These are phyloP conservation scores for Primulina huaijiensis DNA, from an alignment of 257 asterid genomes.

Conservation along the genomic window DNA sequence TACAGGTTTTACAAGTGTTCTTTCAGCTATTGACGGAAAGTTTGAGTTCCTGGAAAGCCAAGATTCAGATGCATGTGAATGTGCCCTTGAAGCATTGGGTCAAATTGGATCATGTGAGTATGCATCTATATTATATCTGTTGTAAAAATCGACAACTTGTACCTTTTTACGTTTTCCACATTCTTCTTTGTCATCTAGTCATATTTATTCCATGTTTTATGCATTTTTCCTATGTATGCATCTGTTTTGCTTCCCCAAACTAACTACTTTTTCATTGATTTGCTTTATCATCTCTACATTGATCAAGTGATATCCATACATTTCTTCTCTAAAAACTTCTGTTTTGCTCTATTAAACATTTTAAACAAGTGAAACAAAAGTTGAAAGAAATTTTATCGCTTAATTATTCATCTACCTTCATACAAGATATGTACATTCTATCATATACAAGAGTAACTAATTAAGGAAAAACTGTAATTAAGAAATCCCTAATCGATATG, in stretches of 20 bases:
- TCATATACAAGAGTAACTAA: no score
- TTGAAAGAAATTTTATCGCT: no score
- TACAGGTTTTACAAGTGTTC: constrained; percentile 56
- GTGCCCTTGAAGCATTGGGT: constrained; percentile 93
- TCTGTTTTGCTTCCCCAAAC: constrained; percentile 8
- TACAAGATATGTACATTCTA: no score
- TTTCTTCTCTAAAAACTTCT: constrained; percentile 23
- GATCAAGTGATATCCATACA: constrained; percentile 10
- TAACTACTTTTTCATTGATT: neutral
- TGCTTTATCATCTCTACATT: neutral
- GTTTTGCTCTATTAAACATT: constrained; percentile 12
- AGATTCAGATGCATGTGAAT: constrained; percentile 85
- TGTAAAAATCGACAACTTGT: constrained; percentile 14
- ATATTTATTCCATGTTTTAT: neutral
- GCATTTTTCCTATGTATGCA: neutral
- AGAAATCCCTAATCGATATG: no score
- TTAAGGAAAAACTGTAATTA: no score
- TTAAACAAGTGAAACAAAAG: no score
- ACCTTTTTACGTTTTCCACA: neutral
- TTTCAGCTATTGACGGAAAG: constrained; percentile 72
- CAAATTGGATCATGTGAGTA: constrained; percentile 88
- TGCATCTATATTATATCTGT: constrained; percentile 23
- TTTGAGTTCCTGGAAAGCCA: constrained; percentile 52
- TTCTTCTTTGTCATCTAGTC: neutral
- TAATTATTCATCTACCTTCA: no score